These are phyloP conservation scores for Pleurotus sapidus DNA, from an alignment of 768 basidiomycete genomes.

Conservation along the genomic window DNA sequence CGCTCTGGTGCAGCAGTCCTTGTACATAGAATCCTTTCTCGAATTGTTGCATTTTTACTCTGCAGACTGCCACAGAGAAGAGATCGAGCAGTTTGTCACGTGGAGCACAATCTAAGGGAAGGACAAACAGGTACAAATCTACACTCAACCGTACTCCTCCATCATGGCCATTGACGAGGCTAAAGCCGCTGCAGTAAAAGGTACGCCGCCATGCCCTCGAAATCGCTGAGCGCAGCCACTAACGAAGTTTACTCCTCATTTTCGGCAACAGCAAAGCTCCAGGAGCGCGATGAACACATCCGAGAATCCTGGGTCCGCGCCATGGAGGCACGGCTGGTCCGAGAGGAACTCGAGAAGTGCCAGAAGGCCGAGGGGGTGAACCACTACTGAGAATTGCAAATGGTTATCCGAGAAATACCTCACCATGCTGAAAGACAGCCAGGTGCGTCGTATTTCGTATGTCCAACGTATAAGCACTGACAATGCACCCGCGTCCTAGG, in stretches of 20 bases:
- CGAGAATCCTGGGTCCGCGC: slow-evolving; percentile 93
- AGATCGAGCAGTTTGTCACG: too few relatives aligned
- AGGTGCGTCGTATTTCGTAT: slow-evolving; percentile 47
- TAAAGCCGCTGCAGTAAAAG: slow-evolving; percentile 47
- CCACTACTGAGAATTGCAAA: slow-evolving; percentile 84
- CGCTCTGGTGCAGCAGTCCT: too few relatives aligned
- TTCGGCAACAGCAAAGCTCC: slow-evolving; percentile 47
- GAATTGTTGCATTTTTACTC: too few relatives aligned
- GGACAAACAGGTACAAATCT: slow-evolving; percentile 1
- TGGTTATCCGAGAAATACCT: slow-evolving; percentile 83
- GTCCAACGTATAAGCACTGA: neutral
- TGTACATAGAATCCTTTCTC: too few relatives aligned
- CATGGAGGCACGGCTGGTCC: slow-evolving; percentile 90
- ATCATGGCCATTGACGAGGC: slow-evolving; percentile 40
- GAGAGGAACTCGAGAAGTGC: slow-evolving; percentile 87
- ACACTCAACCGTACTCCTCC: slow-evolving; percentile 11
- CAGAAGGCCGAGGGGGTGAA: slow-evolving; percentile 90
- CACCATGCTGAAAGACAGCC: slow-evolving; percentile 73
- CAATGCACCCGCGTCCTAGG: slow-evolving; percentile 41
- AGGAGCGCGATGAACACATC: slow-evolving; percentile 71
- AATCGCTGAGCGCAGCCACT: neutral
- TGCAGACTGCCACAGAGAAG: too few relatives aligned
- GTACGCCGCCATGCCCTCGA: slow-evolving; percentile 21
- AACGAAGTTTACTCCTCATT: neutral
- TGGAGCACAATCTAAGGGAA: too few relatives aligned